Base-by-base conservation (phyloP, 2,329 filamentous ascomycete species). In the Ophiognomonia clavigignenti-juglandacearum region DNA sequence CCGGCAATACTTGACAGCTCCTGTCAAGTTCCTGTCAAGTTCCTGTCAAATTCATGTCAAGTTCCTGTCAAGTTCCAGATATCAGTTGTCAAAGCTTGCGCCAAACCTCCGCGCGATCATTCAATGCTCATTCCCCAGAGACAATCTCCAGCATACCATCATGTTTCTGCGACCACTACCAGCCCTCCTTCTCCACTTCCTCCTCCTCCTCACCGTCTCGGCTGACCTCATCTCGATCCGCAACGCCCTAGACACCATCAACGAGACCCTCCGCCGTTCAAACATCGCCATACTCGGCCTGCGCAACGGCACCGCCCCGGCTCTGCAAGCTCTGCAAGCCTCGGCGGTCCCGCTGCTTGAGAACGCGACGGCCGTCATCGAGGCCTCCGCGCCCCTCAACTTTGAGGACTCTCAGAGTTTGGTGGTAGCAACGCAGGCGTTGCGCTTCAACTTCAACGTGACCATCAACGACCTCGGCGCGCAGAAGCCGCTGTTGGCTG, bases 321-420 rank as follows among this genome's bases (percentile, higher is more conserved):
- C 27, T 6, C 43, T 46, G 20, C 26, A 32, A 5, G 20, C 26
- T 26, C 43, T 46, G 19, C 26, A 29, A 24, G 2, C n/a, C n/a
- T 10, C 14, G 14, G 9, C 43, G 11, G 37, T 46, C 24, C 43
- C 43, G 2, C 26, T 46, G 11, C 36, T 46, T 11, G 34, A 46
- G 37, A 46, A 46, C n/a, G 43, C 43, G 6, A 46, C 36, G n/a
- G 27, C 36, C 11, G 36, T 39, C 18, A 39, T 46, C 43, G 26
- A 26, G 4, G 36, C 38, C 27, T 46, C 43, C 10, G 3, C 16
- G n/a, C 43, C 36, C 10, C 43, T 46, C 11, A 34, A 29, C 20
- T 36, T 46, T 22, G 43, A 46, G 36, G 43, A 46, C 36, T 40
- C 43, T 8, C 14, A 39, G 26, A 40, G 39, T 32, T 36, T 46